These are phyloP conservation scores for Bryoglossum gracile DNA, from an alignment of 495 filamentous ascomycete genomes.

Conservation along the genomic window DNA sequence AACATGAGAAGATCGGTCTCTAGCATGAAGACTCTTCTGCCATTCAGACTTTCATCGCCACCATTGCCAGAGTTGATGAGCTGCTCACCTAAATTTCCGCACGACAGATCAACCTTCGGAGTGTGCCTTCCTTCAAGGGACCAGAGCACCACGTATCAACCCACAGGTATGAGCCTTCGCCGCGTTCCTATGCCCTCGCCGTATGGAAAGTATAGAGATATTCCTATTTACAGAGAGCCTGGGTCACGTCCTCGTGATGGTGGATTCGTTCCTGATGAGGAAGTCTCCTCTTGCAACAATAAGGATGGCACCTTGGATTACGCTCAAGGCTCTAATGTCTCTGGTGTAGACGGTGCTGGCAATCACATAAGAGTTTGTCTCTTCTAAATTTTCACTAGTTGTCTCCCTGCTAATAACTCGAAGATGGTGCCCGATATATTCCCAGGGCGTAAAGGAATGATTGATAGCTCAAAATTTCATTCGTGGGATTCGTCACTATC, in stretches of 20 bases:
- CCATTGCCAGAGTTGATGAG: background rate
- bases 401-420: no score
- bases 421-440: no score
- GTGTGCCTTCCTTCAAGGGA: background rate
- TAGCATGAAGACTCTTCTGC: slow-evolving; percentile 22
- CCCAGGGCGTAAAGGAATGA: no score
- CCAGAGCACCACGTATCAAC: background rate
- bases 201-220: slow-evolving; percentile 10
- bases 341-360: no score
- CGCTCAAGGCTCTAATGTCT: no score
- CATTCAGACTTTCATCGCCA: slow-evolving; percentile 15
- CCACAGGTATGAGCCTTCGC: background rate
- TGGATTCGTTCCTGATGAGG: no score
- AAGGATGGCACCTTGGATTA: no score
- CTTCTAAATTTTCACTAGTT: no score
- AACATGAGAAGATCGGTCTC: slow-evolving; percentile 15
- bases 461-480: no score
- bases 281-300: no score
- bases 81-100: slow-evolving; percentile 2
- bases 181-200: background rate
- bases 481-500: no score
- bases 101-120: slow-evolving; percentile 8
- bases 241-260: slow-evolving; percentile 12
- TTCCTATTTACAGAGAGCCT: slow-evolving; percentile 18
- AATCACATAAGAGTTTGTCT: no score